Conservation (phyloP, 768 basidiomycete genomes). For the Macrolepiota albuminosa region DNA sequence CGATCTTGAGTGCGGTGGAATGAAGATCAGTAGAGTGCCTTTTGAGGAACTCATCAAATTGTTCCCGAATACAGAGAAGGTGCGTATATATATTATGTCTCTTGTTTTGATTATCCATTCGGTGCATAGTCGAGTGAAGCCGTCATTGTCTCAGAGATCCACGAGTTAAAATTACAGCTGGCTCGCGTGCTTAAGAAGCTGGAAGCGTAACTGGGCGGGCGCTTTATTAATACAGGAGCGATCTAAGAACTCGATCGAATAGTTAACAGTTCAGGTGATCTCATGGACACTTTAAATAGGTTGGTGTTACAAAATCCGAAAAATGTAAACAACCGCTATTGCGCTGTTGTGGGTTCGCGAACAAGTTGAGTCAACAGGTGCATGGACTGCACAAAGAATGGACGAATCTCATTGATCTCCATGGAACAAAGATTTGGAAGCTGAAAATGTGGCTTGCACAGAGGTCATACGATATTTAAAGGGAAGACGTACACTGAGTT, state of each 20-base stretch:
- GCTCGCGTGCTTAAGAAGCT: slow-evolving; percentile 32
- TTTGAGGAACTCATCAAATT: slow-evolving; percentile 66
- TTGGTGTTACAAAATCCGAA: not conserved
- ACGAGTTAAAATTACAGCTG: slow-evolving; percentile 46
- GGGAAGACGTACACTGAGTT: slow-evolving; percentile 58
- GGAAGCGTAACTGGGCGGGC: slow-evolving; percentile 14
- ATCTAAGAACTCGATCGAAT: not conserved
- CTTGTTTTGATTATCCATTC: slow-evolving; percentile 4
- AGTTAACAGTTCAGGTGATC: not conserved
- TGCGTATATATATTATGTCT: slow-evolving; percentile 27
- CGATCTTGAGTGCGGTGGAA: slow-evolving; percentile 46
- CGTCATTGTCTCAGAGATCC: slow-evolving; percentile 60
- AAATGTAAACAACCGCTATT: not conserved
- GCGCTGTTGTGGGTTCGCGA: slow-evolving; percentile 20
- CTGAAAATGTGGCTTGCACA: slow-evolving; percentile 32
- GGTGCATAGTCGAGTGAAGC: slow-evolving; percentile 61
- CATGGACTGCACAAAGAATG: slow-evolving; percentile 85
- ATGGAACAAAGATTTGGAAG: slow-evolving; percentile 81
- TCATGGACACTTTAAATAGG: not conserved
- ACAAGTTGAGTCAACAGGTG: slow-evolving; percentile 60
- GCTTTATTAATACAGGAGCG: not conserved
- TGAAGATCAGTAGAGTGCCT: slow-evolving; percentile 64
- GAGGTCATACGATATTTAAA: not conserved
- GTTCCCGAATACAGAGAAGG: slow-evolving; percentile 72
- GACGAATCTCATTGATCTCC: slow-evolving; percentile 93